Evolutionary conservation across 768 basidiomycete species (phyloP), one percentile per base, ranked within the genome.

Genomic region (Strobilomyces confusus): DNA sequence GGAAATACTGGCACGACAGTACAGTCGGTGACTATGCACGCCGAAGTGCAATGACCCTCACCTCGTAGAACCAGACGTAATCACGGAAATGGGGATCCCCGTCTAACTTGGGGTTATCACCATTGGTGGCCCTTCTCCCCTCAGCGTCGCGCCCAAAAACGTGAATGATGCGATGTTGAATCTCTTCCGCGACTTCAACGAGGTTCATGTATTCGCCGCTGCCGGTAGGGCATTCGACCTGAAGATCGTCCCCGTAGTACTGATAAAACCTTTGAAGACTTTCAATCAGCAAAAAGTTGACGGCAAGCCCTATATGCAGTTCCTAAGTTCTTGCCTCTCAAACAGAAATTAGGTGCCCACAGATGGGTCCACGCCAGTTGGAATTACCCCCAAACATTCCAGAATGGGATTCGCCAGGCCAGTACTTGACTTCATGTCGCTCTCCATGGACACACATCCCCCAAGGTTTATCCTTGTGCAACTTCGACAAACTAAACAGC

Each of bases 311-410:
- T 82, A 69, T 64, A 43, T 23, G 25, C n/a, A n/a, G 3, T 30
- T 11, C 26, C 36, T 53, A 53, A 54, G 57, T 50, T 11, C 20
- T 54, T 22, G 40, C 22, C 5, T 20, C 25, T 12, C 2, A 17
- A 32, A 9, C n/a, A 32, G 4, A 12, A 9, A 40, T 15, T 1
- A 33, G 38, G 9, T 44, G 56, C 82, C 72, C 60, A 89, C 88
- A 91, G 52, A 90, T 88, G 4, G 89, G 88, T n/a, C 93, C 93
- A 67, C 93, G 77, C 92, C 92, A 95, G 60, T 94, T 95, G n/a
- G 92, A 94, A 66, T 94, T 95, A n/a, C 92, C 92, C 48, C 94
- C 93, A 70, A 97, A 95, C 95, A 99, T 99, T 44, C 94, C 95
- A 12, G 92, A 94, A 61, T 81, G 83, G 2, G 95, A 98, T 68